phyloP scores from a whole-genome alignment of 2,329 filamentous ascomycete genomes.

The Neonectria sp. region DNA sequence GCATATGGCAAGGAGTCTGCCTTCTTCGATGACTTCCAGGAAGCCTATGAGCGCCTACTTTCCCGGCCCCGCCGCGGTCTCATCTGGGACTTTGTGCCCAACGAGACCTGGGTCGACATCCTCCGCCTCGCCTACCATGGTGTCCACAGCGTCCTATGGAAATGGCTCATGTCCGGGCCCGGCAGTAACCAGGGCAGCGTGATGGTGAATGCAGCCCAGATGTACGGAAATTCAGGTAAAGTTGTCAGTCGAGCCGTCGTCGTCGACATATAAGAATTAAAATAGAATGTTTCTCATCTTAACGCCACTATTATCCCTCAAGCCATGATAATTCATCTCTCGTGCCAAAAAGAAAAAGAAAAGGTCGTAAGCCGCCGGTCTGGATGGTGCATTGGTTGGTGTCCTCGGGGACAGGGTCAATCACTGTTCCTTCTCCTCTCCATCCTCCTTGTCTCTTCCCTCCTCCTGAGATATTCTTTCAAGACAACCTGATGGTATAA shows the following conservation, averaged over 20 bases:
- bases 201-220: slow-evolving; percentile 72
- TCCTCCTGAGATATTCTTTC: too few species aligned
- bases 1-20: slow-evolving; percentile 79
- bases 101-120: slow-evolving; percentile 63
- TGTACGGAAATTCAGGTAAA: slow-evolving; percentile 67
- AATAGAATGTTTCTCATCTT: neutral
- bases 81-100: slow-evolving; percentile 63
- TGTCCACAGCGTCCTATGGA: slow-evolving; percentile 65
- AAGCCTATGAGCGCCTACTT: slow-evolving; percentile 78
- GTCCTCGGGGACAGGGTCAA: too few species aligned
- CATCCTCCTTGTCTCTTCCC: too few species aligned
- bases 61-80: slow-evolving; percentile 59
- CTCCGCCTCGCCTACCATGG: slow-evolving; percentile 62
- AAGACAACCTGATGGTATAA: too few species aligned
- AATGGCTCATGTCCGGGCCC: slow-evolving; percentile 70
- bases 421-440: too few species aligned
- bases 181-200: slow-evolving; percentile 65
- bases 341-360: too few species aligned
- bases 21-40: slow-evolving; percentile 83
- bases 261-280: slow-evolving; percentile 51
- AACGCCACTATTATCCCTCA: too few species aligned
- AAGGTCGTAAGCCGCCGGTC: neutral
- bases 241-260: slow-evolving; percentile 59
- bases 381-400: too few species aligned
- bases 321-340: neutral